Percentiles rank a stretch among this genome's conserved stretches.
Evolutionary conservation across 805 yeast genomes (phyloP).

Genomic region (Candida koratica): DNA sequence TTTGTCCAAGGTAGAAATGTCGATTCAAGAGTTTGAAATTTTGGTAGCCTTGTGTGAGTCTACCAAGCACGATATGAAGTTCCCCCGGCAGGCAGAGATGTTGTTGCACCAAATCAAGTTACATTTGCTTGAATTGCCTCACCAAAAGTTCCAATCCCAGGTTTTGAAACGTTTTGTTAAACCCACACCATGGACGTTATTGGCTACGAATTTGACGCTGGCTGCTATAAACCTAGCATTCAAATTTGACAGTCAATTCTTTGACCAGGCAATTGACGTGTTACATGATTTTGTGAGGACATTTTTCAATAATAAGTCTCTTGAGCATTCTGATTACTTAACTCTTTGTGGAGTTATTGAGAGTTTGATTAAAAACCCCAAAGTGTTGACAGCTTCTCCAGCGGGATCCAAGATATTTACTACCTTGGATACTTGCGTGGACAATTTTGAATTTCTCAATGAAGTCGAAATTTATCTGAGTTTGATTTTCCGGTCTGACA

Average conservation of each 20-base stretch:
- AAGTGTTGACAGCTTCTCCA: constrained; percentile 22
- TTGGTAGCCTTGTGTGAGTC: constrained; percentile 53
- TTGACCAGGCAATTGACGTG: constrained; percentile 24
- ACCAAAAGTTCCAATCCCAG: constrained; percentile 40
- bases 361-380: constrained; percentile 27
- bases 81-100: constrained; percentile 35
- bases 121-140: constrained; percentile 46
- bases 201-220: constrained; percentile 30
- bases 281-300: constrained; percentile 25
- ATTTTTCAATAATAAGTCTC: constrained; percentile 21
- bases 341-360: constrained; percentile 33
- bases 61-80: constrained; percentile 25
- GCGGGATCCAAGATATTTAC: constrained; percentile 28
- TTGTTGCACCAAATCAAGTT: constrained; percentile 42
- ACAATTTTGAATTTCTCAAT: constrained; percentile 35
- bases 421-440: constrained; percentile 34
- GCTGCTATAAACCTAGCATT: constrained; percentile 32
- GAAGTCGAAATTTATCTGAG: constrained; percentile 32
- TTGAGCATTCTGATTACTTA: constrained; percentile 31
- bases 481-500: constrained; percentile 13
- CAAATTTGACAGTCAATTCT: constrained; percentile 19
- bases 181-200: constrained; percentile 33
- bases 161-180: constrained; percentile 25
- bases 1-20: constrained; percentile 38
- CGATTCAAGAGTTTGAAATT: constrained; percentile 52